Percentiles rank a stretch among this genome's conserved stretches.
These are phyloP conservation scores for Drechslerella coelobrocha DNA, from an alignment of 2,329 filamentous ascomycete genomes.

Conservation along the genomic window DNA sequence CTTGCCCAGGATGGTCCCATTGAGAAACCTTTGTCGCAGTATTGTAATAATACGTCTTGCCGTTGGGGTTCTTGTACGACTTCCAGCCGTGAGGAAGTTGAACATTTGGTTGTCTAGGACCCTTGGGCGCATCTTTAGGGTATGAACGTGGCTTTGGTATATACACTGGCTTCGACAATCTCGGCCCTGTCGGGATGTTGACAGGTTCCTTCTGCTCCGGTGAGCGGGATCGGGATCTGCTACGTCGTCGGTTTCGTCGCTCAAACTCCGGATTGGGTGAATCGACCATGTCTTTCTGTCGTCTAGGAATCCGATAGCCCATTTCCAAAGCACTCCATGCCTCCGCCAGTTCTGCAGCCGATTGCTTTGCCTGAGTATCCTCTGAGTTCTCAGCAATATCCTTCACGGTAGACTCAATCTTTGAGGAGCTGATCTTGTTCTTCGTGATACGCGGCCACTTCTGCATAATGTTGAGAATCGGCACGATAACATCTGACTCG, in stretches of 20 bases:
- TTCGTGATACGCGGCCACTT: slow-evolving; percentile 87
- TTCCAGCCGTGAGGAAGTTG: slow-evolving; percentile 34
- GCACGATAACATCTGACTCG: slow-evolving; percentile 87
- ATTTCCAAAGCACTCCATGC: slow-evolving; percentile 90
- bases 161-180: slow-evolving; percentile 30
- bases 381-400: slow-evolving; percentile 68
- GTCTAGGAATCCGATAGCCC: slow-evolving; percentile 87
- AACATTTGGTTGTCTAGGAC: slow-evolving; percentile 19
- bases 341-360: slow-evolving; percentile 74
- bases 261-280: slow-evolving; percentile 43
- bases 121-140: slow-evolving; percentile 45
- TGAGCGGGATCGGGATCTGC: slow-evolving; percentile 38
- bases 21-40: slow-evolving; percentile 17
- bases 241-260: slow-evolving; percentile 33
- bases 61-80: slow-evolving; percentile 27
- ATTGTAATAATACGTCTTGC: slow-evolving; percentile 39
- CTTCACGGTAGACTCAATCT: slow-evolving; percentile 83
- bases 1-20: slow-evolving; percentile 37
- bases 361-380: slow-evolving; percentile 76
- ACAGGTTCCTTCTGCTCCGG: slow-evolving; percentile 36
- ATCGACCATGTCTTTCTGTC: slow-evolving; percentile 39
- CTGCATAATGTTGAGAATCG: slow-evolving; percentile 87
- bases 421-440: slow-evolving; percentile 96
- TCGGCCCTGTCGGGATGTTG: slow-evolving; percentile 40
- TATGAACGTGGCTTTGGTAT: slow-evolving; percentile 33